Percentiles rank a stretch among this genome's conserved stretches.
Conservation (phyloP, 202 grass and related monocot species). For the Digitaria exilis region DNA sequence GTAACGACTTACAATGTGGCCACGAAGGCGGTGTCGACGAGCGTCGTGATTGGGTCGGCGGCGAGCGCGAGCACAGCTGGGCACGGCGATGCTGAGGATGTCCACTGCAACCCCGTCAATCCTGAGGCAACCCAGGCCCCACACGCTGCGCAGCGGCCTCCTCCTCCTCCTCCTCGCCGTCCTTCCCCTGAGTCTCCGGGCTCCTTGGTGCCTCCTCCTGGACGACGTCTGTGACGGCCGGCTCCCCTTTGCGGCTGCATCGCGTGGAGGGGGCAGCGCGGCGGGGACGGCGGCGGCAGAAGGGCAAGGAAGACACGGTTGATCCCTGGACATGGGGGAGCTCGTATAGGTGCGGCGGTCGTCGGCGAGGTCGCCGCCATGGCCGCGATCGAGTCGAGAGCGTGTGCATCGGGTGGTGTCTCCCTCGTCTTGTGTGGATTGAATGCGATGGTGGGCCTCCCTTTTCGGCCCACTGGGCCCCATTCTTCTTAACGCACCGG, state of each 20-base stretch:
- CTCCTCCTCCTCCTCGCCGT: not conserved
- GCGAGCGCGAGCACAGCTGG: constrained; percentile 76
- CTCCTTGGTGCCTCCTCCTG: not conserved
- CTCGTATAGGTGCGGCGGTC: not conserved
- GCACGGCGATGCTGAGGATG: constrained; percentile 69
- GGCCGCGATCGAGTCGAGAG: not conserved
- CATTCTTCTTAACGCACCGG: not conserved
- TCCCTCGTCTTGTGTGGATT: not conserved
- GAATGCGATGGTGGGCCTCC: not conserved
- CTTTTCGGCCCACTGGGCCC: not conserved
- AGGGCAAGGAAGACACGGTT: not conserved
- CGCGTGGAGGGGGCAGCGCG: not conserved
- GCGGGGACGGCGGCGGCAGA: not conserved
- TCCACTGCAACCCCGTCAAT: constrained; percentile 61
- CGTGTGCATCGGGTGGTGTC: too few relatives aligned
- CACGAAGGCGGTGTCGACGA: constrained; percentile 91
- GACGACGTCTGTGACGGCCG: constrained; percentile 13
- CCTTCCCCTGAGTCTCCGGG: not conserved
- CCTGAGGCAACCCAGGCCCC: constrained; percentile 40
- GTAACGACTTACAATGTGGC: constrained; percentile 58
- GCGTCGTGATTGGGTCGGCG: constrained; percentile 73
- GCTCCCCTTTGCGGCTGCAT: constrained; percentile 30
- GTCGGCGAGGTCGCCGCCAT: constrained; percentile 46
- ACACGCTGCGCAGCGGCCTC: not conserved
- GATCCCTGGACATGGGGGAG: constrained; percentile 30